Conservation (phyloP, 345 rosid genomes). For the Eucalyptus microcorys region DNA sequence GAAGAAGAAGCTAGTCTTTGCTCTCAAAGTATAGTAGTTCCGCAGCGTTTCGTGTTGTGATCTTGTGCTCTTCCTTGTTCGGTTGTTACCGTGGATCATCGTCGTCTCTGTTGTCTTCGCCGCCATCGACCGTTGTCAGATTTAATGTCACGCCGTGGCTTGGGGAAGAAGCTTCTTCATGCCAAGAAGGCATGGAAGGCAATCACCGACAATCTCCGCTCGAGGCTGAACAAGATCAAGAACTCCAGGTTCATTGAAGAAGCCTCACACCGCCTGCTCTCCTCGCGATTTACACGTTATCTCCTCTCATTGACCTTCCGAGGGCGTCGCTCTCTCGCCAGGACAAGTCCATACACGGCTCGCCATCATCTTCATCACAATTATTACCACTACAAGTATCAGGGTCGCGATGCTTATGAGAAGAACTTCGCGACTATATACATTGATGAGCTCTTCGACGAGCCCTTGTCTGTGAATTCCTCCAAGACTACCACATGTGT, state of each 20-base stretch:
- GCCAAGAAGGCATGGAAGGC: slow-evolving; percentile 53
- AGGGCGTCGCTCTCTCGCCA: slow-evolving; percentile 17
- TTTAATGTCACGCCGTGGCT: slow-evolving; percentile 32
- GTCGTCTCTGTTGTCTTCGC: neutral
- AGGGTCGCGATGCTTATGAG: slow-evolving; percentile 5
- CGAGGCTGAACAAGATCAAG: slow-evolving; percentile 31
- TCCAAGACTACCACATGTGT: neutral
- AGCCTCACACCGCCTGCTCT: slow-evolving; percentile 18
- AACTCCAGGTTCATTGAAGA: slow-evolving; percentile 24
- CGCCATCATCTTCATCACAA: neutral
- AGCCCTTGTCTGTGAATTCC: neutral
- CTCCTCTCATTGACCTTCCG: slow-evolving; percentile 26
- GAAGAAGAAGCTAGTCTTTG: neutral
- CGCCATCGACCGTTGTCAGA: neutral
- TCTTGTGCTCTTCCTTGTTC: neutral
- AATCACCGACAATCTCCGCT: slow-evolving; percentile 24
- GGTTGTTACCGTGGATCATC: neutral
- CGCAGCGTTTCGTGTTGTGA: neutral
- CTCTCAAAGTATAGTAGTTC: neutral
- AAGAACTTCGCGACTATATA: slow-evolving; percentile 15
- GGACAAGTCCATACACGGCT: neutral
- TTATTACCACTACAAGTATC: slow-evolving; percentile 5
- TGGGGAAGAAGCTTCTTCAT: slow-evolving; percentile 48
- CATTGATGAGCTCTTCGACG: slow-evolving; percentile 28
- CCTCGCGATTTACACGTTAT: slow-evolving; percentile 25